Conservation (phyloP, 441 rosid species). For the Melastoma candidum region DNA sequence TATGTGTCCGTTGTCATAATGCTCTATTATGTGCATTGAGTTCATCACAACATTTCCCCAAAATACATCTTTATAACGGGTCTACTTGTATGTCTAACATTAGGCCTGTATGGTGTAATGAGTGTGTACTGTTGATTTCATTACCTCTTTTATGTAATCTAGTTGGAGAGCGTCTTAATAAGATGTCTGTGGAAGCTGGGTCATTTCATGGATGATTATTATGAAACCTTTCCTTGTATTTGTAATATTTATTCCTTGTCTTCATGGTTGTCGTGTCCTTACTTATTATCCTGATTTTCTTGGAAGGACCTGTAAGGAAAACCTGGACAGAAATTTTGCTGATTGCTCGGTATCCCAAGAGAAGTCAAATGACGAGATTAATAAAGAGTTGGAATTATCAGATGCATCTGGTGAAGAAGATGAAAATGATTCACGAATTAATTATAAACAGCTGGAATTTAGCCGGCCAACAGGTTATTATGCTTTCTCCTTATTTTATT, state of each 20-base stretch:
- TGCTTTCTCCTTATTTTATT: constrained; percentile 12
- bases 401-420: constrained; percentile 69
- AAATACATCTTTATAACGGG: no score
- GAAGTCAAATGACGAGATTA: constrained; percentile 88
- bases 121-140: no score
- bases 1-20: constrained; percentile 90
- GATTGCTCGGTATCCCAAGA: constrained; percentile 85
- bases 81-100: no score
- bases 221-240: no score
- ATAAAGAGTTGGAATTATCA: constrained; percentile 84
- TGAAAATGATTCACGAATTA: constrained; percentile 37
- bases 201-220: no score
- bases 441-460: constrained; percentile 37
- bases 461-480: constrained; percentile 39
- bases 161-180: no score
- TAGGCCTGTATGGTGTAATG: no score
- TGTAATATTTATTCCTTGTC: background rate
- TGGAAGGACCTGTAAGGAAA: constrained; percentile 80
- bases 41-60: no score
- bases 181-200: no score
- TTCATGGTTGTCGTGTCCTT: constrained; percentile 2
- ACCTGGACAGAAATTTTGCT: constrained; percentile 49
- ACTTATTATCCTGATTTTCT: constrained; percentile 6
- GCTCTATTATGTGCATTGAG: constrained; percentile 22
- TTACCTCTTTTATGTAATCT: no score